Conservation (phyloP, 2,329 filamentous ascomycete species). For the Ophiostoma sp. region DNA sequence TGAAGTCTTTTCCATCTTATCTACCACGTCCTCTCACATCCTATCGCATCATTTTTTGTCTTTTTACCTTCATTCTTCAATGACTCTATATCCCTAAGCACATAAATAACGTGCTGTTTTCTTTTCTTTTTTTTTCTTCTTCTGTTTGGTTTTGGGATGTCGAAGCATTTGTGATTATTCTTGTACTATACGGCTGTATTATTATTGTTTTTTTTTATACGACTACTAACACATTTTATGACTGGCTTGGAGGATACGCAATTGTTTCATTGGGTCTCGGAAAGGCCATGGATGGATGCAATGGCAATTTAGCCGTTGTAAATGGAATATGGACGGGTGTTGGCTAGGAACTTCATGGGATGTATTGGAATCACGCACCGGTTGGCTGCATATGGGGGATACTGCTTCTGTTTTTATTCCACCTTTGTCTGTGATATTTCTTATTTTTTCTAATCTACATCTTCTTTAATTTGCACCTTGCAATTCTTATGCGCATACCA, state of each 20-base stretch:
- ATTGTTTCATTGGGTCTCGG: neutral
- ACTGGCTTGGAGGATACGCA: neutral
- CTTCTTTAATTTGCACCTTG: too few relatives aligned
- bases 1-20: neutral
- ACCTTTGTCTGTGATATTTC: too few relatives aligned
- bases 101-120: neutral
- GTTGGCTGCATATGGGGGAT: neutral
- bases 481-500: too few relatives aligned
- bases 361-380: neutral
- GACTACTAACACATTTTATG: neutral
- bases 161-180: neutral
- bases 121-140: neutral
- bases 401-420: neutral
- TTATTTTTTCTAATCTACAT: too few relatives aligned
- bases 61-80: neutral
- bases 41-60: neutral
- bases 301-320: neutral
- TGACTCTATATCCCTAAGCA: neutral
- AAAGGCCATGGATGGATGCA: neutral
- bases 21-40: too few relatives aligned
- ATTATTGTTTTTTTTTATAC: neutral
- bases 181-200: neutral
- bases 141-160: neutral
- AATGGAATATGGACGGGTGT: neutral
- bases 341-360: neutral